Evolutionary conservation across 805 yeast genomes (phyloP), one percentile per base, ranked within the genome.

Genomic region (Torulaspora delbrueckii): DNA sequence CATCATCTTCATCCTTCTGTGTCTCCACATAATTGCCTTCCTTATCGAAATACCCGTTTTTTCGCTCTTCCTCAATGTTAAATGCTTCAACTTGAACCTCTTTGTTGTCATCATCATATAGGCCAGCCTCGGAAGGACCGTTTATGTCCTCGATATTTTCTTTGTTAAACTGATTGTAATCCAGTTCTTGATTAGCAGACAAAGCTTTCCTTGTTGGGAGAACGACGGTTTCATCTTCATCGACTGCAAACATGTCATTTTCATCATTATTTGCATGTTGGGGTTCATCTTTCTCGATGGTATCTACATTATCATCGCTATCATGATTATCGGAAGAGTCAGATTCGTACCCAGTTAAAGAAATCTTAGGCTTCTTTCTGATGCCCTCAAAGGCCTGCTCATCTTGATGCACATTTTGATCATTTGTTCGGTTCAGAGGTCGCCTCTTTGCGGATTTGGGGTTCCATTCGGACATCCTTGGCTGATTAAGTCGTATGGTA

Each of bases 81-180:
- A 80, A 80, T 0, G 80, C 73, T 51, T 80, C 85, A 1, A 79
- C 52, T 44, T 67, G 64, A 8, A 74, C 53, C 12, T 44, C 58
- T 18, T 48, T 52, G 2, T 48, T 56, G 23, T 53, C 54, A 12
- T 57, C 53, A 2, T 53, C 55, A 3, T 31, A 52, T 18, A 52
- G 45, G 8, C 25, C 48, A 62, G 33, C 55, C 54, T n/a, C 65
- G 63, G 14, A 25, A 16, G 32, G 34, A n/a, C 13, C 35, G 16
- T 14, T 32, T 2, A 12, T 23, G 12, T 42, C 40, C 14, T 28
- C 37, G 2, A 45, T 7, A 37, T 50, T 40, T 9, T 50, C 52
- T 43, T 51, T 48, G 31, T 65, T 66, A 36, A 65, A 56, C 31
- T 55, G 42, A 12, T 59, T 61, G 24, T 55, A 51, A 37, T 63